A percentile compares a stretch with the other conserved stretches of the same genome.
Conservation (phyloP, 2,329 filamentous ascomycete genomes). For the Cladosporium sp. region DNA sequence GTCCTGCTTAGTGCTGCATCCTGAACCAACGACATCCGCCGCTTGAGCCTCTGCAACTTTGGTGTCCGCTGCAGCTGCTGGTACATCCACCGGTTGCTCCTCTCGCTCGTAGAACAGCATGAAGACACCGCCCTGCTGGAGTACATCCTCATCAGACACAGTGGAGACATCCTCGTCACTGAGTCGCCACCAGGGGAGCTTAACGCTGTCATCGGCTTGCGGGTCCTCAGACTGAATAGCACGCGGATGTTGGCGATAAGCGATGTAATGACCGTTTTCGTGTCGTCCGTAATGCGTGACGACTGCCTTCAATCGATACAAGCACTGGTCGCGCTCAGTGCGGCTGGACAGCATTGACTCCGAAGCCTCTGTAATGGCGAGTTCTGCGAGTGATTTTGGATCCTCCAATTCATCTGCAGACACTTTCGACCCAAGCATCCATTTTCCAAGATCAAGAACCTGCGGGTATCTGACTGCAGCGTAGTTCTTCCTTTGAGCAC, state of each 20-base stretch:
- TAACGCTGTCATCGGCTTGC: slow-evolving; percentile 19
- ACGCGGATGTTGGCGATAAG: slow-evolving; percentile 71
- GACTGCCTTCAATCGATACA: slow-evolving; percentile 79
- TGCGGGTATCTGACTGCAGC: slow-evolving; percentile 76
- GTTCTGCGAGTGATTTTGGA: background rate
- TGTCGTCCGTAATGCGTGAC: slow-evolving; percentile 88
- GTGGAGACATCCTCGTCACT: slow-evolving; percentile 83
- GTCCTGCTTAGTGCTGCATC: background rate
- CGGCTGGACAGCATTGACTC: slow-evolving; percentile 71
- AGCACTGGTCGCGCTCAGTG: slow-evolving; percentile 37
- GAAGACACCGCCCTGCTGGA: slow-evolving; percentile 80
- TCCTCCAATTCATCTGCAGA: background rate
- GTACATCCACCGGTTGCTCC: background rate
- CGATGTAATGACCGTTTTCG: slow-evolving; percentile 94
- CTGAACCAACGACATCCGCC: background rate
- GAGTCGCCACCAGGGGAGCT: slow-evolving; percentile 79
- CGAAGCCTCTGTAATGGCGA: slow-evolving; percentile 56
- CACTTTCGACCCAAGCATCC: slow-evolving; percentile 64
- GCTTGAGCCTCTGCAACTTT: background rate
- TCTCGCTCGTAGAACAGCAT: slow-evolving; percentile 92
- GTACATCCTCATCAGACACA: slow-evolving; percentile 71
- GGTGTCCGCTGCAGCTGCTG: background rate
- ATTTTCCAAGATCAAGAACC: slow-evolving; percentile 73
- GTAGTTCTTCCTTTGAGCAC: slow-evolving; percentile 78
- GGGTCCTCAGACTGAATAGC: slow-evolving; percentile 23